Base-by-base conservation (phyloP, 805 yeast species). In the Candida endomychidarum region DNA sequence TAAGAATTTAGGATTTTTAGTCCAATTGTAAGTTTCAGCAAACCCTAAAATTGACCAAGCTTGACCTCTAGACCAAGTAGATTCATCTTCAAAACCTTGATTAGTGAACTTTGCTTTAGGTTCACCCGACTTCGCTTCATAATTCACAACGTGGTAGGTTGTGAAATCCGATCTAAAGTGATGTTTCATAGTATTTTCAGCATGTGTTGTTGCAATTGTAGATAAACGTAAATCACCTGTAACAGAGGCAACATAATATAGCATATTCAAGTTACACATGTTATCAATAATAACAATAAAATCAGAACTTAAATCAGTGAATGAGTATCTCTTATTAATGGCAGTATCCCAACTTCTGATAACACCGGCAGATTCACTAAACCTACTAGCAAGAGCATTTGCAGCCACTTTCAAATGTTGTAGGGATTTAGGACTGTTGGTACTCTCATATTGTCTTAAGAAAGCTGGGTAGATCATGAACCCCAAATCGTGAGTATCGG, bases 1-100 rank as follows among this genome's bases (percentile, higher is more conserved):
- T 28, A 58, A 48, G 46, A 56, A 60, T 42, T 49, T 46, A 15
- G 30, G 14, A 20, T 56, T 45, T 31, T 46, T 50, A 21, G 64
- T 57, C 48, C 52, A 60, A 29, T 34, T 21, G 42, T 58, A 60
- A 11, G 50, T 47, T 18, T 48, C 52, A 7, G 56, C 54, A 41
- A 39, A 60, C 1, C 65, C 65, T 30, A 55, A 45, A 8, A 60
- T 27, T 4, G 56, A 61, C 65, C 65, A 58, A 4, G 64, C 54
- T 43, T 58, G 63, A 26, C 65, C 65, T n/a, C 63, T 50, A 8
- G 56, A 40, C 64, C 65, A 60, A 22, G 52, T 43, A 6, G 55
- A 28, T 10, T 54, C 60, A 39, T 60, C 56, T 10, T 40, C 43
- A 29, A 47, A 57, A 8, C 65, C 63, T 42, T 60, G 63, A 33